A percentile compares a stretch with the other conserved stretches of the same genome.
Evolutionary conservation across 768 basidiomycete species (phyloP).

Genomic region (Suillus hirtellus): DNA sequence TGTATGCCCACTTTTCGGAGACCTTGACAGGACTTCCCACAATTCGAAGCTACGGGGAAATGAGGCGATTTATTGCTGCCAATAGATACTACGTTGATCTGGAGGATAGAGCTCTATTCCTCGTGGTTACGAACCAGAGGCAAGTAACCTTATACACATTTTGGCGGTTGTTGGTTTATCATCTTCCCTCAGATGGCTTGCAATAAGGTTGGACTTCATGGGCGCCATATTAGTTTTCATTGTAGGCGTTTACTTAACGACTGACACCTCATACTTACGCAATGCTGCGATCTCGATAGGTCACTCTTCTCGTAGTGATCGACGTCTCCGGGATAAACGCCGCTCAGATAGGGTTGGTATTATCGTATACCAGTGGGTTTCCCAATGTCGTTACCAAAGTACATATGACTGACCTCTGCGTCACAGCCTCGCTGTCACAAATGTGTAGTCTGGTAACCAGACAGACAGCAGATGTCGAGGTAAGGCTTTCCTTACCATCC

Average conservation of each 20-base stretch:
- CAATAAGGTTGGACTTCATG: constrained; percentile 68
- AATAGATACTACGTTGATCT: constrained; percentile 71
- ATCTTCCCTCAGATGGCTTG: constrained; percentile 55
- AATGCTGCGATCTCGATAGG: constrained; percentile 32
- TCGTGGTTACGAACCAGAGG: constrained; percentile 69
- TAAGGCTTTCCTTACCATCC: constrained; percentile 22
- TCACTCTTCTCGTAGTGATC: constrained; percentile 64
- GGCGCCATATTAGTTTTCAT: constrained; percentile 60
- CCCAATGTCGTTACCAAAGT: background rate
- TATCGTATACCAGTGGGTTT: constrained; percentile 60
- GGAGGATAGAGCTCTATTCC: constrained; percentile 68
- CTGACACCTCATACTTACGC: background rate
- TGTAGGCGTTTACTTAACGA: constrained; percentile 32
- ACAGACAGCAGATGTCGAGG: constrained; percentile 67
- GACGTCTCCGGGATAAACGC: constrained; percentile 59
- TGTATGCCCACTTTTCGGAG: constrained; percentile 80
- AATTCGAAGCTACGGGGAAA: constrained; percentile 71
- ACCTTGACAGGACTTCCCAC: constrained; percentile 71
- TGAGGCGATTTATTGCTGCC: constrained; percentile 57
- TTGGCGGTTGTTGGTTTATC: background rate
- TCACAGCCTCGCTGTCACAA: constrained; percentile 50
- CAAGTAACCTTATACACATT: constrained; percentile 22
- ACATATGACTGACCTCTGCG: background rate
- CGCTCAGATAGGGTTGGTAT: constrained; percentile 67
- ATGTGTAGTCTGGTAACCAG: constrained; percentile 54